Conservation (phyloP, 1,284 basidiomycete species). For the Mycena citricolor region DNA sequence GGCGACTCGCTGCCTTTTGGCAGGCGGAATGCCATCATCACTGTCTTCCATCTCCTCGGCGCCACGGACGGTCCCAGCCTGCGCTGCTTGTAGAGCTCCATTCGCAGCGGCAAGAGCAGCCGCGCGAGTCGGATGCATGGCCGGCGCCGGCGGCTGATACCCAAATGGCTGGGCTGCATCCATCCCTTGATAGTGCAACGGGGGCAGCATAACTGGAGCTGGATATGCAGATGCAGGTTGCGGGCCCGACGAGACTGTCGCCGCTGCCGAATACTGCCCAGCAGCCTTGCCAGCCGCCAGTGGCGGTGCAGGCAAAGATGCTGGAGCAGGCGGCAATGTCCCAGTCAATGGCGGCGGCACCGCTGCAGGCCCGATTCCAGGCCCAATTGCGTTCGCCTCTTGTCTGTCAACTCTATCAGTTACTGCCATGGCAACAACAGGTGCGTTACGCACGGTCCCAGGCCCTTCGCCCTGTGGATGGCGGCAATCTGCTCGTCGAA, state of each 20-base stretch:
- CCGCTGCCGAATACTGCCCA: constrained; percentile 43
- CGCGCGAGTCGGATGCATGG: constrained; percentile 52
- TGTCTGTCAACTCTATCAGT: constrained; percentile 44
- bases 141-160: constrained; percentile 60
- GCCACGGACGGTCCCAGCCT: constrained; percentile 65
- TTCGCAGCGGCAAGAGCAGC: constrained; percentile 52
- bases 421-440: constrained; percentile 11
- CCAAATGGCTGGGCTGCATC: constrained; percentile 76
- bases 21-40: constrained; percentile 64
- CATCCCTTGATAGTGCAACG: constrained; percentile 77
- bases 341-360: constrained; percentile 60
- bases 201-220: constrained; percentile 77
- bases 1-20: constrained; percentile 81
- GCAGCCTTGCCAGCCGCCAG: constrained; percentile 36
- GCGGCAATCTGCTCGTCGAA: constrained; percentile 95
- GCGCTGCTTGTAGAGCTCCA: constrained; percentile 47
- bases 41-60: constrained; percentile 80
- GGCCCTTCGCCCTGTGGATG: constrained; percentile 86
- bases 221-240: constrained; percentile 75
- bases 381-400: constrained; percentile 74
- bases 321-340: constrained; percentile 59
- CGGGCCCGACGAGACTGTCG: constrained; percentile 77
- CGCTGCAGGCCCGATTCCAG: constrained; percentile 78
- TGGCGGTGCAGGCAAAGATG: constrained; percentile 47
- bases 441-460: constrained; percentile 68